Evolutionary conservation across 2,329 filamentous ascomycete species (phyloP).

Genomic region (Cercospora sojina): DNA sequence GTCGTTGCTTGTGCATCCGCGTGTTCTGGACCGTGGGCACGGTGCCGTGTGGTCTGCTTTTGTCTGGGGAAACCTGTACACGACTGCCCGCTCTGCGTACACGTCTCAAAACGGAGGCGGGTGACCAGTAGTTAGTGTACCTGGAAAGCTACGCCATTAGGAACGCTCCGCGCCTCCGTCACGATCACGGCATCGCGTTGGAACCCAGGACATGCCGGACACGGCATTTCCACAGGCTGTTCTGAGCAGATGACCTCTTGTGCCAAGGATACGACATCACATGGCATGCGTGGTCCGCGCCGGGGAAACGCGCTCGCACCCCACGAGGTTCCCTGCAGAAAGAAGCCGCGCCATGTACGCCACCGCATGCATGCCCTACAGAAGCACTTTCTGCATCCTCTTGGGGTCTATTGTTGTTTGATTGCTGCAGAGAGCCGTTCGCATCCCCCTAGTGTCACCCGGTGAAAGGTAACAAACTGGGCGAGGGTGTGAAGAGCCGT

Average conservation of each 20-base stretch:
- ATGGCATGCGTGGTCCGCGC: neutral
- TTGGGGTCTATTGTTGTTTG: neutral
- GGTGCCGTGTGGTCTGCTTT: neutral
- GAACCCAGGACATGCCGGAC: constrained; percentile 1
- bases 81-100: neutral
- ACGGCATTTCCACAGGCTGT: constrained; percentile 5
- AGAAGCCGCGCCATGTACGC: constrained; percentile 1
- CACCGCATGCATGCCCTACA: constrained; percentile 2
- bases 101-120: neutral
- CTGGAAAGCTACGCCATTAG: constrained; percentile 11
- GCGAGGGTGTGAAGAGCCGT: neutral
- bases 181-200: constrained; percentile 3
- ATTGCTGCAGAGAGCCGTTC: constrained; percentile 8
- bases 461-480: neutral
- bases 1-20: neutral
- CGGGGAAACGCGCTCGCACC: neutral
- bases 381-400: neutral
- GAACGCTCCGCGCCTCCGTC: neutral
- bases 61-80: constrained; percentile 1
- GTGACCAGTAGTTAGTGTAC: constrained; percentile 2
- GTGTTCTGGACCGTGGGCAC: neutral
- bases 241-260: constrained; percentile 9
- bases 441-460: constrained; percentile 7
- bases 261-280: constrained; percentile 5
- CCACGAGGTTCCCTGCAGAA: constrained; percentile 9